A percentile compares a stretch with the other conserved stretches of the same genome.
Conservation (phyloP, 2,329 filamentous ascomycete species). For the Teratosphaeria nubilosa region DNA sequence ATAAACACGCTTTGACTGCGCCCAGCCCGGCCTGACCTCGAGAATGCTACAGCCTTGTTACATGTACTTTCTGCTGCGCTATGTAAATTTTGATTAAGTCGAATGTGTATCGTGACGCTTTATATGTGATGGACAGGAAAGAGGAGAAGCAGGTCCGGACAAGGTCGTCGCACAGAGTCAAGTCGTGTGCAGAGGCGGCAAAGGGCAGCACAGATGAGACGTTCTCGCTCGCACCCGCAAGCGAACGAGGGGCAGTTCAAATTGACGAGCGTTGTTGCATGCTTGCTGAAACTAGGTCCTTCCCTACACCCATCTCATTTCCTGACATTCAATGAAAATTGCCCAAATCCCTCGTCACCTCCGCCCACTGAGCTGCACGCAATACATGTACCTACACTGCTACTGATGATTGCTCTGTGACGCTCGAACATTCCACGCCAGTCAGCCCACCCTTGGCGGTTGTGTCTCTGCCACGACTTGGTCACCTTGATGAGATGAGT, state of each 20-base stretch:
- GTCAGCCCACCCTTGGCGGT: too few species aligned
- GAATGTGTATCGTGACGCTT: too few species aligned
- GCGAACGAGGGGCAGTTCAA: too few species aligned
- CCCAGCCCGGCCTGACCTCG: neutral
- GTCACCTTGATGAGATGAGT: too few species aligned
- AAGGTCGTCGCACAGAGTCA: neutral
- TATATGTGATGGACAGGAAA: neutral
- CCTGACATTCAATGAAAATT: neutral
- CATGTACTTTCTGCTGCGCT: neutral
- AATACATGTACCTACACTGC: neutral
- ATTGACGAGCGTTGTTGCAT: neutral
- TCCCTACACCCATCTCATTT: neutral
- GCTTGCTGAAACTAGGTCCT: neutral
- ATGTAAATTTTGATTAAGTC: too few species aligned
- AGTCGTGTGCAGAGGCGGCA: too few species aligned
- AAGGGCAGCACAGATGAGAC: neutral
- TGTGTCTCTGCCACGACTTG: too few species aligned
- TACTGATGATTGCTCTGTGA: neutral
- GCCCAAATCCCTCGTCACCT: neutral
- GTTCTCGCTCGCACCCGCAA: neutral
- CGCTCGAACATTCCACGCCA: too few species aligned
- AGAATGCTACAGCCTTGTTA: neutral
- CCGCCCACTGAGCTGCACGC: neutral
- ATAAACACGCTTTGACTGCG: neutral
- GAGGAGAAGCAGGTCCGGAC: neutral